Base-by-base conservation (phyloP, 108 stramenopile species). In the Nitzschia sp. region DNA sequence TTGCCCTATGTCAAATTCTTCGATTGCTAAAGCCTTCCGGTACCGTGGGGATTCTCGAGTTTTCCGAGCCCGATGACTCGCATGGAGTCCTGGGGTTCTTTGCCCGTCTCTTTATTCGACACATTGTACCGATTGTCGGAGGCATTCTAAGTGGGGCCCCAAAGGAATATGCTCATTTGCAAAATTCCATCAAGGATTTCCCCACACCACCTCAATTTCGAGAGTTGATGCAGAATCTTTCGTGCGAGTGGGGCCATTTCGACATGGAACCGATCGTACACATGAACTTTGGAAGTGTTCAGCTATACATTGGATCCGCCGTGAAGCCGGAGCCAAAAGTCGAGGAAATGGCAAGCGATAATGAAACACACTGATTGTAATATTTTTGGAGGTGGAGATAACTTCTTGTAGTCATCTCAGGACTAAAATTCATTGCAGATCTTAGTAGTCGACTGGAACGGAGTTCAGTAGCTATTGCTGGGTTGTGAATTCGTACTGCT, bases 281-380 rank as follows among this genome's bases (percentile, higher is more conserved):
- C 47, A 64, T 94, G 80, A 91, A 89, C 62, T 90, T 89, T 77
- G 89, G 86, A 2, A 85, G 84, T 54, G 92, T 94, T 5, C 92
- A 94, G 64, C 68, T 94, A 4, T 94, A 94, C 23, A 47, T 59
- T 28, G 62, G 61, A n/a, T 32, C 31, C n/a, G 62, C 71, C 17
- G 54, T 27, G 15, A 64, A 46, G 38, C 38, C 38, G 13, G 38
- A 42, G 13, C 38, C 38, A 13, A n/a, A n/a, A n/a, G n/a, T n/a
- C n/a, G n/a, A n/a, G n/a, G 38, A 42, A 42, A 42, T 42, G 9
- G 38, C 13, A 6, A 42, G 9, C 38, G 38, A 42, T 42, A 42
- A 6, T 42, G 38, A 42, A 13, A 42, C 38, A 42, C 38, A 42
- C 6, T 42, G n/a, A n/a, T n/a, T n/a, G n/a, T n/a, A n/a, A n/a